These are phyloP conservation scores for Atkinsonella hypoxylon DNA, from an alignment of 2,329 filamentous ascomycete genomes.

Conservation along the genomic window DNA sequence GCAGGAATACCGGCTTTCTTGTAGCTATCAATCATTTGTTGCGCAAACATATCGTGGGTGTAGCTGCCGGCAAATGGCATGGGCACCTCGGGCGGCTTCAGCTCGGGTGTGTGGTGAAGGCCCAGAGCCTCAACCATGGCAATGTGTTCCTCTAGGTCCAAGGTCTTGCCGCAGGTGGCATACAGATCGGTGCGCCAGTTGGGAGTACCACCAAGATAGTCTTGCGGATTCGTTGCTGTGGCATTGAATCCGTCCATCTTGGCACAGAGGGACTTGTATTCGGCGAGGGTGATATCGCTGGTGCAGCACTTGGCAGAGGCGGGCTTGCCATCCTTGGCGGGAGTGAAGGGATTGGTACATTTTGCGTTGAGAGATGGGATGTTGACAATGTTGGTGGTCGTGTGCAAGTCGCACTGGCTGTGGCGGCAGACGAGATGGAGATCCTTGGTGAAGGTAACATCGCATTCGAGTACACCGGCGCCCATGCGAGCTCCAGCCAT, in stretches of 20 bases:
- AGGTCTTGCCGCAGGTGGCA: constrained; percentile 48
- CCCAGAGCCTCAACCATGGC: constrained; percentile 43
- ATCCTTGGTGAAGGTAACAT: constrained; percentile 55
- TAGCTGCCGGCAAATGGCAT: constrained; percentile 57
- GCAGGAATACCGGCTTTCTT: constrained; percentile 38
- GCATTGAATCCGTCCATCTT: constrained; percentile 58
- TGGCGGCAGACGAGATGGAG: constrained; percentile 56
- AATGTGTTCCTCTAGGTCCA: constrained; percentile 52
- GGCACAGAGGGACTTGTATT: constrained; percentile 56
- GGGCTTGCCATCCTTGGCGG: constrained; percentile 33
- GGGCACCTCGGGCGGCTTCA: constrained; percentile 55
- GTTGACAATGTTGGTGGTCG: constrained; percentile 54
- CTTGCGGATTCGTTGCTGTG: constrained; percentile 42
- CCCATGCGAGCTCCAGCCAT: constrained; percentile 55
- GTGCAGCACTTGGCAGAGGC: constrained; percentile 60
- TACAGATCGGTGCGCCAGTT: constrained; percentile 55
- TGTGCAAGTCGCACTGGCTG: constrained; percentile 55
- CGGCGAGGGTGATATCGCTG: constrained; percentile 54
- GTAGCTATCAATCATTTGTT: constrained; percentile 53
- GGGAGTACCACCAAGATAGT: constrained; percentile 47
- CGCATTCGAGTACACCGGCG: constrained; percentile 54
- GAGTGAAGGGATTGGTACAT: constrained; percentile 49
- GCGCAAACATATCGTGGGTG: constrained; percentile 52
- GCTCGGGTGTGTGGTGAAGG: constrained; percentile 52
- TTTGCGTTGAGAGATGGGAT: constrained; percentile 51